Evolutionary conservation across 768 basidiomycete species (phyloP).

Genomic region (Trametopsis cervina): DNA sequence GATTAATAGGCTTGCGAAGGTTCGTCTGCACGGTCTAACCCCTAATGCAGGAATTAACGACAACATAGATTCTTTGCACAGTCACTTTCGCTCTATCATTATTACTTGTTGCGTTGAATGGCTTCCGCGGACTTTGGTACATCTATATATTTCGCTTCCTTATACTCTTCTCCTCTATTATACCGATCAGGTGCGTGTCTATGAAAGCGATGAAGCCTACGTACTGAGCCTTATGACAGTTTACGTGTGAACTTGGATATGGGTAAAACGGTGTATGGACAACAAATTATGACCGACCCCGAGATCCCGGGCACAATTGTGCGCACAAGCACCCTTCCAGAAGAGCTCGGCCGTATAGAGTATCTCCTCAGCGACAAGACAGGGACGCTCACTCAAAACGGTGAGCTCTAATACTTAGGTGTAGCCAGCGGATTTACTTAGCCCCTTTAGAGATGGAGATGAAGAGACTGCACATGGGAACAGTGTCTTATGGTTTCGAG

Average conservation of each 20-base stretch:
- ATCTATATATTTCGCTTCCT: constrained; percentile 95
- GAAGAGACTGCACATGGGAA: constrained; percentile 98
- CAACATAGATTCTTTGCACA: constrained; percentile 75
- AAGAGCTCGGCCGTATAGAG: constrained; percentile 92
- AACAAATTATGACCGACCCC: constrained; percentile 86
- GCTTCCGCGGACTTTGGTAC: constrained; percentile 93
- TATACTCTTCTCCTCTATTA: constrained; percentile 97
- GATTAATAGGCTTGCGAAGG: constrained; percentile 94
- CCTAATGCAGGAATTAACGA: background rate
- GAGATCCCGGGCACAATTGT: constrained; percentile 97
- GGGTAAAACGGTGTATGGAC: constrained; percentile 98
- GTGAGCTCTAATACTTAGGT: constrained; percentile 42
- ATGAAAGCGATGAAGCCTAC: background rate
- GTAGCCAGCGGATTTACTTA: too few species aligned
- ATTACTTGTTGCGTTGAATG: constrained; percentile 90
- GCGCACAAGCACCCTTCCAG: constrained; percentile 93
- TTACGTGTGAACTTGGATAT: constrained; percentile 98
- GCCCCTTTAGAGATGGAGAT: constrained; percentile 92
- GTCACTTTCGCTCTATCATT: constrained; percentile 92
- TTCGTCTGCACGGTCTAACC: constrained; percentile 24
- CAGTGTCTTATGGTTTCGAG: constrained; percentile 93
- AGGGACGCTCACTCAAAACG: constrained; percentile 95
- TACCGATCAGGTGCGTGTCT: constrained; percentile 84
- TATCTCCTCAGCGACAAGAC: constrained; percentile 98
- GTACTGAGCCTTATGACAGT: constrained; percentile 34